Conservation (phyloP, 2,329 filamentous ascomycete species). For the Colletotrichum tamarilloi region DNA sequence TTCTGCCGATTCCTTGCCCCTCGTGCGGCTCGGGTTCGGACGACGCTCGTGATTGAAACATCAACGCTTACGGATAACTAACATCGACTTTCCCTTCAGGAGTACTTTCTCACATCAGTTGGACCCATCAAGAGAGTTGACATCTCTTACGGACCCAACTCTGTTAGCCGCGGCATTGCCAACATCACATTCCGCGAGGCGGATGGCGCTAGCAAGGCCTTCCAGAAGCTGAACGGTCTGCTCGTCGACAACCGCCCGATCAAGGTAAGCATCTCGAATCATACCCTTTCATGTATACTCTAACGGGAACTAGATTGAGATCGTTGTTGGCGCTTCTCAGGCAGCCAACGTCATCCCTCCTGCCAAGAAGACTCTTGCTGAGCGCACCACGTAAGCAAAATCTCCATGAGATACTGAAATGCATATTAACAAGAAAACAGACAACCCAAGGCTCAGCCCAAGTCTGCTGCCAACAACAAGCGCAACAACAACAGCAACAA, state of each 20-base stretch:
- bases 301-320: slow-evolving; percentile 76
- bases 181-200: slow-evolving; percentile 87
- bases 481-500: slow-evolving; percentile 63
- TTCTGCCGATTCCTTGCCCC: slow-evolving; percentile 37
- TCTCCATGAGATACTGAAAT: slow-evolving; percentile 39
- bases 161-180: slow-evolving; percentile 90
- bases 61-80: slow-evolving; percentile 68
- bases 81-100: slow-evolving; percentile 78
- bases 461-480: slow-evolving; percentile 83
- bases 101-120: slow-evolving; percentile 92
- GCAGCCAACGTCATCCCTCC: slow-evolving; percentile 75
- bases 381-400: slow-evolving; percentile 75
- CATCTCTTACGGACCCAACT: slow-evolving; percentile 92
- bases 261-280: slow-evolving; percentile 71
- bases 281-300: not conserved
- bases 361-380: slow-evolving; percentile 78
- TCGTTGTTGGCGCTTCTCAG: slow-evolving; percentile 83
- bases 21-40: slow-evolving; percentile 37
- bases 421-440: slow-evolving; percentile 45
- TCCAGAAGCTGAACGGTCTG: slow-evolving; percentile 85
- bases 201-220: slow-evolving; percentile 86
- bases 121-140: slow-evolving; percentile 92
- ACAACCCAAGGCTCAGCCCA: slow-evolving; percentile 79
- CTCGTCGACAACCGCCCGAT: slow-evolving; percentile 91
- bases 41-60: slow-evolving; percentile 42